Base-by-base conservation (phyloP, 192 early-diverging fungal species). In the Coemansia sp. region DNA sequence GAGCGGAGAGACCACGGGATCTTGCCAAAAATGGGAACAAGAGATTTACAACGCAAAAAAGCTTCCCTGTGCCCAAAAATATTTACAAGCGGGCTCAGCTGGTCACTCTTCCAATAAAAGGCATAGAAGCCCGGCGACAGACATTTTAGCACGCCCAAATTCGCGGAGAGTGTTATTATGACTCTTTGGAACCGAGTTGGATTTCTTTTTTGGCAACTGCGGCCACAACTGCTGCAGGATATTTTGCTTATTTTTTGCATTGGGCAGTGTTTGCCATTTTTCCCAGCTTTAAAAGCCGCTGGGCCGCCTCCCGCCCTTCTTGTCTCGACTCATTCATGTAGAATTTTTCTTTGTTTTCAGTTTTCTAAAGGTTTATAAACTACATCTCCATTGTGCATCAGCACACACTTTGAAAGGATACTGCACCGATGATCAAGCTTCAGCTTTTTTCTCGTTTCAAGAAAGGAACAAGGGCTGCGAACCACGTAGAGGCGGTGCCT, bases 381-480 rank as follows among this genome's bases (percentile, higher is more conserved):
- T 35, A 9, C 31, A 35, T 35, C 31, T 35, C 31, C 7, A 35
- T 35, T 35, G 31, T 35, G 31, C 31, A 35, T 35, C 6, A 35
- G 31, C 31, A 35, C 31, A 35, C 25, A 22, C 29, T 17, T 19
- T 10, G 43, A 47, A 47, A 47, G 43, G 43, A 47, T 47, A 47
- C 8, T 16, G 17, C 25, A 19, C 21, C 37, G 37, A 73, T 73
- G 71, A 35, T 45, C 61, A 65, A 61, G n/a, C 51, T 67, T 4
- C 61, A 67, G 17, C 39, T 74, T 1, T 59, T 68, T 12, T 59
- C 51, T 6, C 67, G 51, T 22, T 55, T 74, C 61, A 68, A 61
- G 31, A 68, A 61, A 35, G 48, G 43, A 51, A 21, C 53, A 23
- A 27, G 21, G 4, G 19, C n/a, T 4, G 49, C 49, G 6, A 17